A percentile compares a stretch with the other conserved stretches of the same genome.
phyloP scores from a whole-genome alignment of 1,284 basidiomycete genomes.

The Meira nashicola region DNA sequence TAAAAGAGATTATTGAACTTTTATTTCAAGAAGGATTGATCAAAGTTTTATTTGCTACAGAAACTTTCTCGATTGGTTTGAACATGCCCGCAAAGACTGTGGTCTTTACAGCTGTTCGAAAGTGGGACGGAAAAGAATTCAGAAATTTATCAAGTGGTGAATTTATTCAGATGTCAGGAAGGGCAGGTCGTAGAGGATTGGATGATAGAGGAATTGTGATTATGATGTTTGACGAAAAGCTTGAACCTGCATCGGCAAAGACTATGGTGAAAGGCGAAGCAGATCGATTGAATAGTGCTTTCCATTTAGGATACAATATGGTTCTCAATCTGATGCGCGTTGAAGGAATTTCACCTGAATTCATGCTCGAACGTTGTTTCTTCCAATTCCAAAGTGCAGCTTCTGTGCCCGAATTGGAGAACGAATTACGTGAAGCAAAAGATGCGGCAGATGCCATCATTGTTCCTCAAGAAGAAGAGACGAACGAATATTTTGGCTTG shows the following conservation, averaged over 20 bases:
- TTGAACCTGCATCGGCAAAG: constrained; percentile 87
- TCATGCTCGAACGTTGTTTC: constrained; percentile 96
- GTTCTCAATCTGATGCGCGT: constrained; percentile 97
- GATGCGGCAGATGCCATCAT: constrained; percentile 64
- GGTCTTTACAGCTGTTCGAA: constrained; percentile 90
- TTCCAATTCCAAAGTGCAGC: constrained; percentile 95
- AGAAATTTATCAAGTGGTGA: constrained; percentile 64
- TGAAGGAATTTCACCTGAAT: constrained; percentile 96
- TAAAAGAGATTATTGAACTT: constrained; percentile 99
- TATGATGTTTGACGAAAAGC: constrained; percentile 99
- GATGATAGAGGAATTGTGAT: constrained; percentile 99
- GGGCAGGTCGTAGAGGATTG: constrained; percentile 90
- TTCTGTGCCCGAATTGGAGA: constrained; percentile 79
- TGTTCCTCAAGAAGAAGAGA: constrained; percentile 75
- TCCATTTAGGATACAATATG: constrained; percentile 99
- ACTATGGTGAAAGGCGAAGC: constrained; percentile 98
- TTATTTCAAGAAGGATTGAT: constrained; percentile 99
- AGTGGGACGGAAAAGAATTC: constrained; percentile 94
- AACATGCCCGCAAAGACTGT: constrained; percentile 99
- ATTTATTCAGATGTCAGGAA: constrained; percentile 79
- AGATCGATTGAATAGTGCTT: constrained; percentile 93
- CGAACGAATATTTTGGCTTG: constrained; percentile 85
- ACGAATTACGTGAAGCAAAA: constrained; percentile 75
- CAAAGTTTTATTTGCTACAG: constrained; percentile 97
- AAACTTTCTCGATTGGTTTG: constrained; percentile 97